Evolutionary conservation across 2,329 filamentous ascomycete genomes (phyloP).

Genomic region (Orbilia oligospora): DNA sequence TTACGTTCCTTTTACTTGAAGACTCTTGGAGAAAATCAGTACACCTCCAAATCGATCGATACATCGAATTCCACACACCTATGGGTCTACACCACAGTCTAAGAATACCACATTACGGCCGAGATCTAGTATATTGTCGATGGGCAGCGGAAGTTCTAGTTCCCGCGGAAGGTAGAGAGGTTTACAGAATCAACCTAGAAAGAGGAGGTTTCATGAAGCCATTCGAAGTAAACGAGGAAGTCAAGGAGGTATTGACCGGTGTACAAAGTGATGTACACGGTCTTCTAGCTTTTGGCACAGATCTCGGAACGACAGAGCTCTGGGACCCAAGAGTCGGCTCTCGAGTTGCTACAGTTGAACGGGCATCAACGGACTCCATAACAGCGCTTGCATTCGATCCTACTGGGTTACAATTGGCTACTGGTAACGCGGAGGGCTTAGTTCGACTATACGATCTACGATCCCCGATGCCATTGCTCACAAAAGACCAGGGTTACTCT

Average conservation of each 20-base stretch:
- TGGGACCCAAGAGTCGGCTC: conserved; percentile 92
- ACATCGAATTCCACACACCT: conserved; percentile 92
- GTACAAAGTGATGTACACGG: conserved; percentile 94
- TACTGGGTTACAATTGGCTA: conserved; percentile 86
- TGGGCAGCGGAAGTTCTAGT: conserved; percentile 86
- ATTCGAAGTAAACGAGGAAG: conserved; percentile 88
- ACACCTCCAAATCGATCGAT: conserved; percentile 91
- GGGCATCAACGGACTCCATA: conserved; percentile 57
- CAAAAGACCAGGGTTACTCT: conserved; percentile 96
- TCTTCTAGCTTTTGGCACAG: conserved; percentile 91
- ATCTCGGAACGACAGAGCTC: conserved; percentile 94
- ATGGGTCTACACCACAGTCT: conserved; percentile 88
- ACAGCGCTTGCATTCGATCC: conserved; percentile 89
- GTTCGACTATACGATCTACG: conserved; percentile 93
- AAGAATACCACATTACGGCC: conserved; percentile 91
- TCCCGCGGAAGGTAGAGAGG: conserved; percentile 91
- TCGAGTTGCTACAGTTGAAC: conserved; percentile 74
- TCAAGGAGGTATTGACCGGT: conserved; percentile 87
- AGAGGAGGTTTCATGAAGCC: conserved; percentile 93
- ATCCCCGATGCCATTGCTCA: conserved; percentile 85
- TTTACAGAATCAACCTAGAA: conserved; percentile 92
- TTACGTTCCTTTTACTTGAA: conserved; percentile 89
- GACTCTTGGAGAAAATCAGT: conserved; percentile 94
- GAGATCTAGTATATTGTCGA: conserved; percentile 87
- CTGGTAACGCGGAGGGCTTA: conserved; percentile 88